Evolutionary conservation across 352 stramenopile genomes (phyloP).

Genomic region (Phytophthora quininea): DNA sequence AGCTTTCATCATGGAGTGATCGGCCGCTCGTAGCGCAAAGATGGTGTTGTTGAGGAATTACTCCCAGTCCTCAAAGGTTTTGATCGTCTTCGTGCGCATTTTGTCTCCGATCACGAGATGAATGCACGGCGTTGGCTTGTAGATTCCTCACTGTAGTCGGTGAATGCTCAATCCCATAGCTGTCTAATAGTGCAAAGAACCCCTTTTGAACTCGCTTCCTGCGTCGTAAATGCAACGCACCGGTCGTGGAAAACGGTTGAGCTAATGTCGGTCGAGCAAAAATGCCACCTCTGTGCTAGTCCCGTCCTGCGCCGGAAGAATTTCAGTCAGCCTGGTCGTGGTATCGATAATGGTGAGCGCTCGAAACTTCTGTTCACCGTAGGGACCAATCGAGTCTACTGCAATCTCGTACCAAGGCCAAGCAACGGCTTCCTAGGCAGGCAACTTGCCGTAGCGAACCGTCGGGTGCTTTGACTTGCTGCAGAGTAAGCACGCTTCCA

Average conservation of each 20-base stretch:
- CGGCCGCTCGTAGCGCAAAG: neutral
- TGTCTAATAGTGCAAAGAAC: neutral
- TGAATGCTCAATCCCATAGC: neutral
- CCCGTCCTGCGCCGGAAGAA: neutral
- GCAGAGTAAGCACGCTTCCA: neutral
- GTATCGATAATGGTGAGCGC: slow-evolving; percentile 7
- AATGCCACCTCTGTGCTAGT: neutral
- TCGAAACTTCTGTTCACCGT: slow-evolving; percentile 1
- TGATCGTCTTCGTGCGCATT: neutral
- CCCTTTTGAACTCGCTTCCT: slow-evolving; percentile 6
- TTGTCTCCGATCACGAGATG: slow-evolving; percentile 11
- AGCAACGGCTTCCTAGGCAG: neutral
- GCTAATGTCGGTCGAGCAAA: slow-evolving; percentile 5
- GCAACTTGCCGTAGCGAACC: slow-evolving; percentile 1
- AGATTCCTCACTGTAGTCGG: neutral
- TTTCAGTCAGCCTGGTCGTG: slow-evolving; percentile 6
- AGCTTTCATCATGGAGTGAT: neutral
- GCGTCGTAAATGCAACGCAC: slow-evolving; percentile 2
- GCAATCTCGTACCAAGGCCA: slow-evolving; percentile 10
- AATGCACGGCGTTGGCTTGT: neutral
- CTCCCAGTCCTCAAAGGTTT: neutral
- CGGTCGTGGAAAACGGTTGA: neutral
- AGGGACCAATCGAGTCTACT: neutral
- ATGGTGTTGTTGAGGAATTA: slow-evolving; percentile 9
- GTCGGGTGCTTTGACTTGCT: neutral